Evolutionary conservation across 2,329 filamentous ascomycete species (phyloP).

Genomic region (Aspergillus sp.): DNA sequence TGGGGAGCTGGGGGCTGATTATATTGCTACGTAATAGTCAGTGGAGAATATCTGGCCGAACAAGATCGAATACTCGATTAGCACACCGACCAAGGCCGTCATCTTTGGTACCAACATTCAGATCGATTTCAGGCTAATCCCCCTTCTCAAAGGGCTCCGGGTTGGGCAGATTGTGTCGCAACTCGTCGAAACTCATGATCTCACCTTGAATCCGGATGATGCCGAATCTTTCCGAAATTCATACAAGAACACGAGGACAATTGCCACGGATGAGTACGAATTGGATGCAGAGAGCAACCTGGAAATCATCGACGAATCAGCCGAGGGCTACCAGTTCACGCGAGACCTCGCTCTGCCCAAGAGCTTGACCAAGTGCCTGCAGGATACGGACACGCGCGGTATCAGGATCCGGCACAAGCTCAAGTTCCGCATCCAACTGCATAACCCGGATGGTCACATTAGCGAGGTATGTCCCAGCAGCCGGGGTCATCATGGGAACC

Average conservation of each 20-base stretch:
- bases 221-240: conserved; percentile 33
- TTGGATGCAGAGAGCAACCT: conserved; percentile 57
- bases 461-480: conserved; percentile 72
- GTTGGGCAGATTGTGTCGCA: conserved; percentile 76
- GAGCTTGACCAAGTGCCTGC: conserved; percentile 71
- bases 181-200: conserved; percentile 70
- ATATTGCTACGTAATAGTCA: too few species aligned
- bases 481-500: too few species aligned
- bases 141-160: conserved; percentile 77
- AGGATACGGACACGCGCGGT: conserved; percentile 78
- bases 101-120: conserved; percentile 83
- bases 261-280: conserved; percentile 60
- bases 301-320: conserved; percentile 47
- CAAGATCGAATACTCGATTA: conserved; percentile 92
- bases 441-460: conserved; percentile 89
- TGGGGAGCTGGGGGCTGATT: too few species aligned
- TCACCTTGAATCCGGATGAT: conserved; percentile 46
- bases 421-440: conserved; percentile 79
- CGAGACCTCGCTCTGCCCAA: conserved; percentile 64
- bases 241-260: conserved; percentile 57
- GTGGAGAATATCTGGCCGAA: conserved; percentile 97
- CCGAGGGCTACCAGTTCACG: conserved; percentile 54
- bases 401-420: conserved; percentile 92
- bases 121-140: conserved; percentile 78
- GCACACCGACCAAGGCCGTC: conserved; percentile 86